Conservation (phyloP, 208 protist genomes). For the Trichomonas gallinae region DNA sequence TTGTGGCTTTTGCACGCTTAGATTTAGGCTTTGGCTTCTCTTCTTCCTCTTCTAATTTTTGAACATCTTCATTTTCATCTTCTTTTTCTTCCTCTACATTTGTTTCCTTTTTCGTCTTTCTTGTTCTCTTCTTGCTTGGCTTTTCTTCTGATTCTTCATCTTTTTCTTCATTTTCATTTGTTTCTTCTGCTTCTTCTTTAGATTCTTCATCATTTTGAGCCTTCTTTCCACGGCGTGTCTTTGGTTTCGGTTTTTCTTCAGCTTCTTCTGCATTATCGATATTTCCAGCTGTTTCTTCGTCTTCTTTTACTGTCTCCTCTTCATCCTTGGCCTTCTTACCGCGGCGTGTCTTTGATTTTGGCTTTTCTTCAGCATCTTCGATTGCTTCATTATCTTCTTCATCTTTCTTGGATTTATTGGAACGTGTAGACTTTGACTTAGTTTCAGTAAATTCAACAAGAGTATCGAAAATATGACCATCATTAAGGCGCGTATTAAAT, state of each 20-base stretch:
- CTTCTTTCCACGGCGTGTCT: not conserved
- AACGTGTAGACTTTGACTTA: not conserved
- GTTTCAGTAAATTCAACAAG: not conserved
- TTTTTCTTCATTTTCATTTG: not conserved
- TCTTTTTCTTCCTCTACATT: too few relatives aligned
- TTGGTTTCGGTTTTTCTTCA: not conserved
- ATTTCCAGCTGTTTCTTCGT: not conserved
- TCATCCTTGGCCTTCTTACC: not conserved
- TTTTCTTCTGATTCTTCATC: not conserved
- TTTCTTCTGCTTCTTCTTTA: not conserved
- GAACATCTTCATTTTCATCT: too few relatives aligned
- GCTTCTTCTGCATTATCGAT: not conserved
- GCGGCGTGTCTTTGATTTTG: not conserved
- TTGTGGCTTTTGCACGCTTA: not conserved
- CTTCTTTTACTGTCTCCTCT: not conserved
- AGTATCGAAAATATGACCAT: not conserved
- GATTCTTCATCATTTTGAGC: not conserved
- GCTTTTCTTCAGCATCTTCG: not conserved
- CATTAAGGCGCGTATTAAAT: not conserved
- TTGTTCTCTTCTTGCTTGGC: too few relatives aligned
- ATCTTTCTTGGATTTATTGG: not conserved
- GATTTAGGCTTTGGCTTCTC: not conserved
- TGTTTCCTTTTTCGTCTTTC: too few relatives aligned
- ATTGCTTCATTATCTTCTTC: not conserved
- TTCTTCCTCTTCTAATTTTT: too few relatives aligned